Conservation (phyloP, 2,329 filamentous ascomycete species). For the Endothia cerciana region DNA sequence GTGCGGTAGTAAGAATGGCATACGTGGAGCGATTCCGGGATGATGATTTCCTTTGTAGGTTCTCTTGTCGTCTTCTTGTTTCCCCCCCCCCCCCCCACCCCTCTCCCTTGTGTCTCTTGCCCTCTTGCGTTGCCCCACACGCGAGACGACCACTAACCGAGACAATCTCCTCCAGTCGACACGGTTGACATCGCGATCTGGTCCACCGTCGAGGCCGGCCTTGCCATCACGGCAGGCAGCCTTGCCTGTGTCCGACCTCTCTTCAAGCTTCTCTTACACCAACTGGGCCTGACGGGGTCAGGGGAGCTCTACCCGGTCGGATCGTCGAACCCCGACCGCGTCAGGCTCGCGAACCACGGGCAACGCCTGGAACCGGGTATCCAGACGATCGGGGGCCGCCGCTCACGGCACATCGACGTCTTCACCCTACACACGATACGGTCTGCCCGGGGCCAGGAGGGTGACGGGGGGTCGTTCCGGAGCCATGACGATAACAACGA, state of each 20-base stretch:
- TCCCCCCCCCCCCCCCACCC: background rate
- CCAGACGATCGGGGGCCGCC: background rate
- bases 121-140: background rate
- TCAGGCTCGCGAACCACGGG: background rate
- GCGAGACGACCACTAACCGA: background rate
- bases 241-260: slow-evolving; percentile 53
- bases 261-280: slow-evolving; percentile 39
- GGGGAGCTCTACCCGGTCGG: slow-evolving; percentile 1
- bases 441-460: background rate
- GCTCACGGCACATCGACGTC: slow-evolving; percentile 8
- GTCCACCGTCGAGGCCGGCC: slow-evolving; percentile 51
- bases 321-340: background rate
- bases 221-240: slow-evolving; percentile 53
- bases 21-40: slow-evolving; percentile 44
- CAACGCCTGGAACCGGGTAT: background rate
- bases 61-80: background rate
- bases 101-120: background rate
- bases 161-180: slow-evolving; percentile 35
- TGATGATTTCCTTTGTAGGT: slow-evolving; percentile 49
- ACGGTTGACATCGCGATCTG: slow-evolving; percentile 52
- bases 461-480: slow-evolving; percentile 1
- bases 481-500: background rate
- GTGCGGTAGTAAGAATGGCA: slow-evolving; percentile 46
- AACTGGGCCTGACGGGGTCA: slow-evolving; percentile 33
- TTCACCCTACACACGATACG: slow-evolving; percentile 12